phyloP scores from a whole-genome alignment of 805 yeast species.

The Debaryomyces castellii region DNA sequence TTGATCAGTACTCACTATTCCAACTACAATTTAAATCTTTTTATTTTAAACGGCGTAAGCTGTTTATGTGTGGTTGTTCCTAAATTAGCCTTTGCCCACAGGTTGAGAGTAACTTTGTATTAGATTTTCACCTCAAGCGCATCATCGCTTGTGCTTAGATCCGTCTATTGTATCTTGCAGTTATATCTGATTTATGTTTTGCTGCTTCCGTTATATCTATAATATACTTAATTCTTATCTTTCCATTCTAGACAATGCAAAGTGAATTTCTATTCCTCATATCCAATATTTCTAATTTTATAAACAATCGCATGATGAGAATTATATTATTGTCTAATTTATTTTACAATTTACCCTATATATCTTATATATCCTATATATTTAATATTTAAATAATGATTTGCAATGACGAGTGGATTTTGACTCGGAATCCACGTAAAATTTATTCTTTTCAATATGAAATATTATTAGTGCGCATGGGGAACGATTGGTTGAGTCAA shows the following conservation, averaged over 20 bases:
- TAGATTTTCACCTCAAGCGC: slow-evolving; percentile 6
- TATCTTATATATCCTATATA: not conserved
- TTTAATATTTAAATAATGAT: not conserved
- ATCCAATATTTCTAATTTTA: not conserved
- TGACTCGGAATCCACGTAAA: slow-evolving; percentile 5
- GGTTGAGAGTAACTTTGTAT: slow-evolving; percentile 64
- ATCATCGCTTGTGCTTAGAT: not conserved
- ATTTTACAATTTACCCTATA: not conserved
- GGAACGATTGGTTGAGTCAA: slow-evolving; percentile 4
- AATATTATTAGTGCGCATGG: slow-evolving; percentile 3
- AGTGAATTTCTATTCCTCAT: not conserved
- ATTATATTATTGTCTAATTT: not conserved
- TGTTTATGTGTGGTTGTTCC: slow-evolving; percentile 89
- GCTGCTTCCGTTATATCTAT: not conserved
- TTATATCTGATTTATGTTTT: not conserved
- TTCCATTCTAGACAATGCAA: not conserved
- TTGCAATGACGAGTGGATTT: not conserved
- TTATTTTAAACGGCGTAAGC: slow-evolving; percentile 74
- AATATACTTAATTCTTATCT: not conserved
- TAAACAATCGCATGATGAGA: not conserved
- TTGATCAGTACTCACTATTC: slow-evolving; percentile 88
- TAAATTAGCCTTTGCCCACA: slow-evolving; percentile 79
- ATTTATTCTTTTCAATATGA: not conserved
- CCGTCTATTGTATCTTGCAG: not conserved
- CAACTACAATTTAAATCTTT: slow-evolving; percentile 75